Base-by-base conservation (phyloP, 2,329 filamentous ascomycete species). In the Alternaria sp. region DNA sequence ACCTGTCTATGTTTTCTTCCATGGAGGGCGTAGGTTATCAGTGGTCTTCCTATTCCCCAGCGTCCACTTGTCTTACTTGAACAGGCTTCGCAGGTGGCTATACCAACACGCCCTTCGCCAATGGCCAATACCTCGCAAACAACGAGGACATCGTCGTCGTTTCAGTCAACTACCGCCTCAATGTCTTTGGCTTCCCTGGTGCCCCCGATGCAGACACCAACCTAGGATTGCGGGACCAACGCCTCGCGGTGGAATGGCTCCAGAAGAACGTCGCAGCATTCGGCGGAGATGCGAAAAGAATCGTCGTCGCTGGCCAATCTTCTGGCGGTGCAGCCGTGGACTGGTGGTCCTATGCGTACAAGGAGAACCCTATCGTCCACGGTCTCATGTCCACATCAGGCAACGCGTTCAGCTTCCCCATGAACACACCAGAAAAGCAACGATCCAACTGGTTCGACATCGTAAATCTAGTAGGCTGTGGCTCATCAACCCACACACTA, bases 171-270 rank as follows among this genome's bases (percentile, higher is more conserved):
- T 73, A 73, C 57, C 75, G 78, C 14, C 49, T 80, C 10, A 78
- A 79, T 61, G 75, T 79, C 50, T 75, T 80, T 23, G 78, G 78
- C 0, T 81, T 80, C 30, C 73, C 78, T 6, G 75, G 75, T 44
- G 71, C 73, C 23, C 68, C 64, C 12, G 73, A 68, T 12, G 44
- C 73, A 23, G 61, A 66, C 8, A 71, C 81, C 49, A 88, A 88
- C 61, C 70, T 85, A 3, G 87, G 85, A 2, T 73, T 88, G 6
- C 79, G 83, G 6, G 87, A 89, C 68, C 86, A 88, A 68, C 81
- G 86, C 2, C 67, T 82, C 14, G 85, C 84, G 0, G 70, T 87
- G 0, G 82, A 87, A 72, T 88, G 86, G 86, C 74, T 85, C 0
- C 78, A 78, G 4, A 78, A 82, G 46, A 86, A 87, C 69, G 84